phyloP scores from a whole-genome alignment of 208 protist species.

The Leishmania martiniquensis region DNA sequence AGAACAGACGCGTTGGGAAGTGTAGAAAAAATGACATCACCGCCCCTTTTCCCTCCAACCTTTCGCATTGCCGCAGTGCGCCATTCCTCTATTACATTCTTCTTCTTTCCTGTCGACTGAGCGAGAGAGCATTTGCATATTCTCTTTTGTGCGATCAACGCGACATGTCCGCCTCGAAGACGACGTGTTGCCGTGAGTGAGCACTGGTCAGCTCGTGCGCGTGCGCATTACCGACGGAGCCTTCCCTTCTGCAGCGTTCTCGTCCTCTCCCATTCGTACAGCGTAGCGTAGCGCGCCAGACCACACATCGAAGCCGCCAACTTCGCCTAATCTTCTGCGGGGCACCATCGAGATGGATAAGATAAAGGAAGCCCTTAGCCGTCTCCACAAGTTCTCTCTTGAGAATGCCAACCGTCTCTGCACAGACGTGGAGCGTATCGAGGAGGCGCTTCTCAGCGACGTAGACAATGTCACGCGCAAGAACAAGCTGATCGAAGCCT shows the following conservation, averaged over 20 bases:
- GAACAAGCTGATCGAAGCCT: conserved; percentile 3
- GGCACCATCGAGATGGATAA: conserved; percentile 14
- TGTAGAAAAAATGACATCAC: not conserved
- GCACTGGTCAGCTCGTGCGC: not conserved
- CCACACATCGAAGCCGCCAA: not conserved
- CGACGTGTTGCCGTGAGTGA: not conserved
- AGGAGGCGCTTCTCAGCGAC: conserved; percentile 16
- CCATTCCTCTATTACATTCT: too few relatives aligned
- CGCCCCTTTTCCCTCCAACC: not conserved
- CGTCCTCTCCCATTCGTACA: not conserved
- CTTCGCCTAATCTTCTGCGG: not conserved
- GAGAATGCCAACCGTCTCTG: conserved; percentile 65
- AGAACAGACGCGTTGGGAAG: not conserved
- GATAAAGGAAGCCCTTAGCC: conserved; percentile 29
- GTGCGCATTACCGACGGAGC: not conserved
- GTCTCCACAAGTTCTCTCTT: conserved; percentile 46
- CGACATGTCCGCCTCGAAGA: not conserved
- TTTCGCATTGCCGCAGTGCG: not conserved
- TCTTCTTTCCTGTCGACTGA: not conserved
- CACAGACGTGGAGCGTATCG: conserved; percentile 39
- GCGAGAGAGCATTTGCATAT: not conserved
- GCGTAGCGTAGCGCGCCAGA: not conserved
- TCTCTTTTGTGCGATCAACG: not conserved
- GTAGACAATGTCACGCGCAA: conserved; percentile 7
- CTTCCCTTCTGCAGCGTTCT: not conserved